Conservation (phyloP, 2,329 filamentous ascomycete genomes). For the Cordyceps cateniannulata region DNA sequence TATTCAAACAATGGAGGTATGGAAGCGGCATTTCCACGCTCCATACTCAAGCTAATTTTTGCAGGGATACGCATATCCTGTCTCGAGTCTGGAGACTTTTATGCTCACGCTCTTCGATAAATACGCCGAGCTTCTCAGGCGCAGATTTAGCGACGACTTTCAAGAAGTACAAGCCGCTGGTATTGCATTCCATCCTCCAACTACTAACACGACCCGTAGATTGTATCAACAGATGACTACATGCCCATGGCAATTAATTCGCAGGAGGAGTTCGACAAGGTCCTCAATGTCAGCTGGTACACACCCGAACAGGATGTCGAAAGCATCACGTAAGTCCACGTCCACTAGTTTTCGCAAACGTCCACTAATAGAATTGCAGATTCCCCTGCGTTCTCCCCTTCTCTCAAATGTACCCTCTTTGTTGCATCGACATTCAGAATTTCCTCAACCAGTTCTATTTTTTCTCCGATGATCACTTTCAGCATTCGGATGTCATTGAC, state of each 20-base stretch:
- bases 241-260: conserved; percentile 99
- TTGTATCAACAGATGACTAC: conserved; percentile 90
- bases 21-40: conserved; percentile 62
- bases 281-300: conserved; percentile 95
- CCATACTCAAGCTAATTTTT: conserved; percentile 69
- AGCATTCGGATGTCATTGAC: conserved; percentile 83
- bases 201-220: conserved; percentile 31
- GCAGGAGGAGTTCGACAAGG: conserved; percentile 86
- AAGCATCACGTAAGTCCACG: conserved; percentile 59
- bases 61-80: conserved; percentile 83
- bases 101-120: conserved; percentile 87
- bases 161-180: conserved; percentile 59
- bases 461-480: conserved; percentile 94
- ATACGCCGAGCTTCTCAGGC: conserved; percentile 86
- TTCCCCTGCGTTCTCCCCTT: conserved; percentile 96
- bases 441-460: conserved; percentile 98
- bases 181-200: not conserved
- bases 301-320: conserved; percentile 71
- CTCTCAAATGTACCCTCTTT: conserved; percentile 97
- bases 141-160: conserved; percentile 90
- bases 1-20: conserved; percentile 94
- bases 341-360: not conserved
- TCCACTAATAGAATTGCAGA: conserved; percentile 33
- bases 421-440: conserved; percentile 96
- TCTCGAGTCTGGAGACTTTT: conserved; percentile 73